These are phyloP conservation scores for Phytopythium oedochilum DNA, from an alignment of 352 stramenopile genomes.

Conservation along the genomic window DNA sequence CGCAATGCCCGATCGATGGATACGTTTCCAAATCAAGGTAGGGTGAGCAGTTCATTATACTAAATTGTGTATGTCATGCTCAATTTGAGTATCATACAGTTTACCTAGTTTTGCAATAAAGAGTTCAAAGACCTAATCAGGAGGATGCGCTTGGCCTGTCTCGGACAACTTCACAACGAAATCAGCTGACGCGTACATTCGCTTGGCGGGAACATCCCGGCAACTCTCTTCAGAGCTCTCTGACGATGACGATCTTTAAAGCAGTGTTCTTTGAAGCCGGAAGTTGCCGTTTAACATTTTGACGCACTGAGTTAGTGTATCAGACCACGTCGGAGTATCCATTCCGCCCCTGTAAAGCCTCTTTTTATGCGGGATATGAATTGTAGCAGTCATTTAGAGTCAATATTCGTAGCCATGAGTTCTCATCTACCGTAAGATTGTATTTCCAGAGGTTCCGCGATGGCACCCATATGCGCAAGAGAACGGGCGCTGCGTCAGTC, in stretches of 20 bases:
- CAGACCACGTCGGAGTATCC: background rate
- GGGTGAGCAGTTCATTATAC: background rate
- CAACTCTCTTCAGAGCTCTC: too few relatives aligned
- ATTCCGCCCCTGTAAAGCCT: background rate
- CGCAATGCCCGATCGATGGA: too few relatives aligned
- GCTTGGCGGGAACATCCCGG: background rate
- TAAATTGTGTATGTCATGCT: background rate
- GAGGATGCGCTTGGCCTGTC: background rate
- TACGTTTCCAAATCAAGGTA: background rate
- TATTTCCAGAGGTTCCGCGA: background rate
- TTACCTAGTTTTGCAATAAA: too few relatives aligned
- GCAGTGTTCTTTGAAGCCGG: too few relatives aligned
- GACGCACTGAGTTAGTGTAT: background rate
- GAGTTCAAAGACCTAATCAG: background rate
- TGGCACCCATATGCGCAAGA: too few relatives aligned
- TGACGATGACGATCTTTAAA: background rate
- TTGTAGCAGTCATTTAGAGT: too few relatives aligned
- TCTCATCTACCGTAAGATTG: too few relatives aligned
- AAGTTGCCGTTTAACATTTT: background rate
- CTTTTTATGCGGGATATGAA: background rate
- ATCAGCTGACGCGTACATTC: conserved; percentile 2
- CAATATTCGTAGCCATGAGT: too few relatives aligned
- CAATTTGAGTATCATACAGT: too few relatives aligned
- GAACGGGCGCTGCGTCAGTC: too few relatives aligned
- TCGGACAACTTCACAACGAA: conserved; percentile 5